A percentile compares a stretch with the other conserved stretches of the same genome.
phyloP scores from a whole-genome alignment of 768 basidiomycete species.

The Sporobolomyces roseus region DNA sequence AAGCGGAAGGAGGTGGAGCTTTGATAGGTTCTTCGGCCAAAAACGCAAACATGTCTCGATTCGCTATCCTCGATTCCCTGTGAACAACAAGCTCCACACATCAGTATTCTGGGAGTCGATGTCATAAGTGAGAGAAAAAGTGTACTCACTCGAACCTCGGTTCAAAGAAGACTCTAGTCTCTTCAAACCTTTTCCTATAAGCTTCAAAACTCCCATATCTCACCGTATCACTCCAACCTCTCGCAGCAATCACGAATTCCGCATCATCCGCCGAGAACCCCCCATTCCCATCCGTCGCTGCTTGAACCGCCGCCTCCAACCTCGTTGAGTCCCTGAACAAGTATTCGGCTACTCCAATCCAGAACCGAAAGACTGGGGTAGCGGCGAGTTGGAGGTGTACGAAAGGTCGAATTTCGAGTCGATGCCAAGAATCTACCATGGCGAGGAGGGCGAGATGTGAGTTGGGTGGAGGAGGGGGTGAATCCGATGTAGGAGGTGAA shows the following conservation, averaged over 20 bases:
- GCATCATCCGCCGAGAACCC: constrained; percentile 63
- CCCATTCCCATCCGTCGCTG: constrained; percentile 68
- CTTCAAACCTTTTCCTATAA: constrained; percentile 73
- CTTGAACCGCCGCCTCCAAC: constrained; percentile 66
- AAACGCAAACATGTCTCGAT: constrained; percentile 37
- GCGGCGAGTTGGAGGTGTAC: constrained; percentile 87
- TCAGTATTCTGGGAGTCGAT: background rate
- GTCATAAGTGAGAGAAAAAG: background rate
- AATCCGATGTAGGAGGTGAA: constrained; percentile 43
- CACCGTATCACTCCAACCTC: constrained; percentile 95
- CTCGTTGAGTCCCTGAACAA: constrained; percentile 69
- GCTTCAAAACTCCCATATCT: constrained; percentile 86
- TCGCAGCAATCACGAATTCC: constrained; percentile 86
- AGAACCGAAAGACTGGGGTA: constrained; percentile 91
- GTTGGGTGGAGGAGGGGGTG: constrained; percentile 57
- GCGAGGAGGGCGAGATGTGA: constrained; percentile 90
- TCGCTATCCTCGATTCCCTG: constrained; percentile 33
- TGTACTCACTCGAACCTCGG: constrained; percentile 62
- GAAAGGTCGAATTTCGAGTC: constrained; percentile 78
- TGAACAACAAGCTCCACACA: background rate
- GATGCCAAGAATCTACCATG: constrained; percentile 98
- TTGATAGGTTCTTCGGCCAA: constrained; percentile 33
- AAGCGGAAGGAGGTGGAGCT: constrained; percentile 1
- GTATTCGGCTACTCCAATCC: constrained; percentile 95
- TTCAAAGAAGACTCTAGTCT: constrained; percentile 78